phyloP scores from a whole-genome alignment of 164 flowering plant species.

The Echeveria elegans region DNA sequence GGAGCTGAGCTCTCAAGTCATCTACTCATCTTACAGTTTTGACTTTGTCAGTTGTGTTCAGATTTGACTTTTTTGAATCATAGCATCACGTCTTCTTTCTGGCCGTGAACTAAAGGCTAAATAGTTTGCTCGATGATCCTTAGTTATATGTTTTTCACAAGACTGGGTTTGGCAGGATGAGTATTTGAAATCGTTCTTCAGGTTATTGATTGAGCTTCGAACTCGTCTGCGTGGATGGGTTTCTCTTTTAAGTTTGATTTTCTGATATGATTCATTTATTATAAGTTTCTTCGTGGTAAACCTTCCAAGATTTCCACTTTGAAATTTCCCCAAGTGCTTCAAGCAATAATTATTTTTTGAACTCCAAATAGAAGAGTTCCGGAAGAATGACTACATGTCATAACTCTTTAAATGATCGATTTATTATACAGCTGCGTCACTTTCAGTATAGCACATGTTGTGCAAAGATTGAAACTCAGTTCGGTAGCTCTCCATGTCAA shows the following conservation, averaged over 20 bases:
- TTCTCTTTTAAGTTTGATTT: neutral
- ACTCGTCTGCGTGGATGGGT: neutral
- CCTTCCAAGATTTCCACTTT: neutral
- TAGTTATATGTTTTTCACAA: neutral
- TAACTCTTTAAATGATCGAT: neutral
- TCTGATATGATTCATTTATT: neutral
- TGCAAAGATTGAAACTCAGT: neutral
- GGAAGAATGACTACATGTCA: neutral
- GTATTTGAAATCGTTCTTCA: neutral
- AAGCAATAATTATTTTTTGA: neutral
- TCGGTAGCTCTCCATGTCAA: slow-evolving; percentile 2
- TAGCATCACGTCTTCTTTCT: neutral
- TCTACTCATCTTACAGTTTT: neutral
- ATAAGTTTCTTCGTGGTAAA: neutral
- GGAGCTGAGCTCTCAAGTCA: neutral
- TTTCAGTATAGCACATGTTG: neutral
- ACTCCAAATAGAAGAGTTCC: neutral
- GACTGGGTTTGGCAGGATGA: neutral
- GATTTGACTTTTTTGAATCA: neutral
- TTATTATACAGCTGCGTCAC: neutral
- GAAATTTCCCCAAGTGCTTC: neutral
- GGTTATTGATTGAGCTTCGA: neutral
- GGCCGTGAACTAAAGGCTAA: neutral
- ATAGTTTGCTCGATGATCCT: neutral
- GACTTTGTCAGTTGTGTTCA: neutral